Evolutionary conservation across 805 yeast species (phyloP).

Genomic region (Pichia nanzhaoensis): DNA sequence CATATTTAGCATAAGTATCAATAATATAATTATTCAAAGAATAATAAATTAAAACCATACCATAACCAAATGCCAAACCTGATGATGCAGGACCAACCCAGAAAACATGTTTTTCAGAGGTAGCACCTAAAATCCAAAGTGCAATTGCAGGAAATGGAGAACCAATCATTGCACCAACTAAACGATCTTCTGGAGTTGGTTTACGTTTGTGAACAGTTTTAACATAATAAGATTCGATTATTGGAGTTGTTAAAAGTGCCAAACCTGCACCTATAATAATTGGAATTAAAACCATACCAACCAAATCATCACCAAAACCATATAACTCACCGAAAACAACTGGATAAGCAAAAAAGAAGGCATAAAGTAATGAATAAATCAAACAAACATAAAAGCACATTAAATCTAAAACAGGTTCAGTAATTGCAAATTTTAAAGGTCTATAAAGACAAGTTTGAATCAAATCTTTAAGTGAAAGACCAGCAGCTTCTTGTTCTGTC

Average conservation of each 20-base stretch:
- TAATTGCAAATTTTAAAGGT: slow-evolving; percentile 68
- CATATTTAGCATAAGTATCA: slow-evolving; percentile 79
- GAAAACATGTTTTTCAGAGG: slow-evolving; percentile 59
- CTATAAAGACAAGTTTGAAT: slow-evolving; percentile 66
- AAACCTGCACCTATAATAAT: slow-evolving; percentile 78
- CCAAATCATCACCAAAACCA: slow-evolving; percentile 66
- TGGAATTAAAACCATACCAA: slow-evolving; percentile 87
- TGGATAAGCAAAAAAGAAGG: slow-evolving; percentile 93
- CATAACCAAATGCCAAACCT: slow-evolving; percentile 54
- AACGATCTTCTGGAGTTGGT: slow-evolving; percentile 75
- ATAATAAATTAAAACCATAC: slow-evolving; percentile 54
- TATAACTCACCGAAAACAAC: slow-evolving; percentile 75
- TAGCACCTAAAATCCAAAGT: slow-evolving; percentile 74
- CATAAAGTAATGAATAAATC: slow-evolving; percentile 84
- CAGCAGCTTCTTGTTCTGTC: slow-evolving; percentile 89
- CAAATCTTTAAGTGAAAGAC: slow-evolving; percentile 61
- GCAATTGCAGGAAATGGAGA: slow-evolving; percentile 79
- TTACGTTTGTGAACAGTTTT: slow-evolving; percentile 44
- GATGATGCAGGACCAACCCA: slow-evolving; percentile 61
- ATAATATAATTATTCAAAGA: slow-evolving; percentile 74
- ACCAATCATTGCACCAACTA: slow-evolving; percentile 77
- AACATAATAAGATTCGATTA: slow-evolving; percentile 58
- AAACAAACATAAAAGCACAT: slow-evolving; percentile 83
- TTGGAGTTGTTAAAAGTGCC: slow-evolving; percentile 70
- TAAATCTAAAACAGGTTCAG: slow-evolving; percentile 81